These are phyloP conservation scores for Protomyces arabidopsidicola DNA, from an alignment of 1,139 yeast species.

Conservation along the genomic window DNA sequence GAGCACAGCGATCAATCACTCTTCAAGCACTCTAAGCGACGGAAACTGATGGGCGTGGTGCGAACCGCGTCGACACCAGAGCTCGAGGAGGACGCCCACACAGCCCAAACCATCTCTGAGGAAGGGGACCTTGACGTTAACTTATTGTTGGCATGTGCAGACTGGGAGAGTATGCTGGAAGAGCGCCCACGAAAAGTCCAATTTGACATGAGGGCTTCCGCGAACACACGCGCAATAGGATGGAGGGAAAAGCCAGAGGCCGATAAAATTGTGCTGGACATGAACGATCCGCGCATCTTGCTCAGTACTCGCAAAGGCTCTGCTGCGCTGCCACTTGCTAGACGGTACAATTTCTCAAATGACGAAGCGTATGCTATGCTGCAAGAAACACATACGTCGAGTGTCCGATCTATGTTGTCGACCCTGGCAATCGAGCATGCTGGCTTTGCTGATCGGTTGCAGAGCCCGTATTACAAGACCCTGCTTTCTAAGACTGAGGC, in stretches of 20 bases:
- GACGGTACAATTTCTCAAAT: conserved; percentile 71
- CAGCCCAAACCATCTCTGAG: background rate
- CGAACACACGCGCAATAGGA: background rate
- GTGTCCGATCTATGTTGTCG: conserved; percentile 89
- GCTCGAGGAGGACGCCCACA: conserved; percentile 38
- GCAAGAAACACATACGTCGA: conserved; percentile 81
- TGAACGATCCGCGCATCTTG: conserved; percentile 64
- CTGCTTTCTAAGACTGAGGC: conserved; percentile 62
- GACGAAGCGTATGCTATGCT: conserved; percentile 79
- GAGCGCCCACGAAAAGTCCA: background rate
- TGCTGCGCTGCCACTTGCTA: background rate
- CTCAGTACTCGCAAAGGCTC: background rate
- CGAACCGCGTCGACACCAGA: conserved; percentile 35
- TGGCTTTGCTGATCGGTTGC: conserved; percentile 77
- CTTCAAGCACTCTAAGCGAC: conserved; percentile 38
- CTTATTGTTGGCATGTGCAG: background rate
- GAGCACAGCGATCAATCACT: conserved; percentile 48
- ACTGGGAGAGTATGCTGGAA: background rate
- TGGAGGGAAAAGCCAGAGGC: background rate
- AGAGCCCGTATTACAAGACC: conserved; percentile 87
- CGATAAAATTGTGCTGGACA: conserved; percentile 55
- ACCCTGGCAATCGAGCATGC: conserved; percentile 88
- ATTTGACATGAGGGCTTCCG: background rate
- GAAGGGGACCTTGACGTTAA: conserved; percentile 33
- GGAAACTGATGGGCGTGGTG: conserved; percentile 1